Evolutionary conservation across 106 monocot genomes (phyloP).

Genomic region (Dioscorea dumetorum): DNA sequence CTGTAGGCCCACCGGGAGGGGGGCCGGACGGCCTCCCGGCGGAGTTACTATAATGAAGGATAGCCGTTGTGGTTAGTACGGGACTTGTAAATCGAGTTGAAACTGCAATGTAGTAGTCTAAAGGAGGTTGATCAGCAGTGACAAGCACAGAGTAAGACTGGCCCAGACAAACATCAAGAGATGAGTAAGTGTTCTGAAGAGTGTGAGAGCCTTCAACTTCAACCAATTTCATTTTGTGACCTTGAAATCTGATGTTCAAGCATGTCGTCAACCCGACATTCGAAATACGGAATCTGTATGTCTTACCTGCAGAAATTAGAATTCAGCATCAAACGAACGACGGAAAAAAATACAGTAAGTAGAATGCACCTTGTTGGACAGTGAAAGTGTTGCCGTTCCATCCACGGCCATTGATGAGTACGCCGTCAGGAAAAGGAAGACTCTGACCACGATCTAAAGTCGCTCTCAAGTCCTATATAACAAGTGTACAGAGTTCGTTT

Average conservation of each 20-base stretch:
- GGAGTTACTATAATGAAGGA: conserved; percentile 41
- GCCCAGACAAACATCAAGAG: conserved; percentile 40
- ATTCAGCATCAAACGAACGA: too few relatives aligned
- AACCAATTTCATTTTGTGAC: conserved; percentile 44
- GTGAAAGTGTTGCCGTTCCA: conserved; percentile 17
- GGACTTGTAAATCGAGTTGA: conserved; percentile 40
- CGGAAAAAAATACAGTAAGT: too few relatives aligned
- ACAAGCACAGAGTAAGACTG: conserved; percentile 41
- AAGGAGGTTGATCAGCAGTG: conserved; percentile 34
- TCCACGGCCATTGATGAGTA: conserved; percentile 16
- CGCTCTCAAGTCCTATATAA: conserved; percentile 6
- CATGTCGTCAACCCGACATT: conserved; percentile 37
- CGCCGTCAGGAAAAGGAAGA: conserved; percentile 11
- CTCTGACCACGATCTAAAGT: conserved; percentile 4
- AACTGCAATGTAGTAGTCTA: conserved; percentile 33
- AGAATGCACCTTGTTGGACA: background rate
- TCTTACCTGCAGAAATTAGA: conserved; percentile 20
- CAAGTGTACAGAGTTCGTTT: too few relatives aligned
- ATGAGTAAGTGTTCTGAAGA: conserved; percentile 31
- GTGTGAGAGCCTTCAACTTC: conserved; percentile 52
- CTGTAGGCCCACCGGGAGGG: conserved; percentile 38
- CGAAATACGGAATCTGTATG: conserved; percentile 43
- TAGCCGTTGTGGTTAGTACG: conserved; percentile 26
- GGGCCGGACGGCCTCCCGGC: conserved; percentile 7
- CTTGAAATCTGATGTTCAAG: conserved; percentile 50